Conservation (phyloP, 2,329 filamentous ascomycete species). For the Fusarium ambrosium region DNA sequence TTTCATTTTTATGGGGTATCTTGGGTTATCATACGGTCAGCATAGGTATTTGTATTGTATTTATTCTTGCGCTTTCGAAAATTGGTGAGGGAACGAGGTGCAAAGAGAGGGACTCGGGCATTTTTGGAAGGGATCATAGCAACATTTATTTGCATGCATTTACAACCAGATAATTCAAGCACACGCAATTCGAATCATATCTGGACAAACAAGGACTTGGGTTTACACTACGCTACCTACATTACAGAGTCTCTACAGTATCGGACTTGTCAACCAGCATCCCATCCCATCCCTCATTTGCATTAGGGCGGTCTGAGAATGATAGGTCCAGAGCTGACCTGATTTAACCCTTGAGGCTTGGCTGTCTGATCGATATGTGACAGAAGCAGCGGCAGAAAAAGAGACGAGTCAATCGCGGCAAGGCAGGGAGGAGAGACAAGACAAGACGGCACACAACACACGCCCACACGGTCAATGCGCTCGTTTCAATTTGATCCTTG, state of each 20-base stretch:
- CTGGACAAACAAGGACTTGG: neutral
- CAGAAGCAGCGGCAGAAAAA: neutral
- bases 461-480: slow-evolving; percentile 4
- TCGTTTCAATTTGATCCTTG: slow-evolving; percentile 10
- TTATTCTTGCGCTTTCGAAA: slow-evolving; percentile 7
- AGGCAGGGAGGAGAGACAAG: slow-evolving; percentile 1
- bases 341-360: neutral
- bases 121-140: slow-evolving; percentile 4
- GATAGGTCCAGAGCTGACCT: neutral
- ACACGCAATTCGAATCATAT: neutral
- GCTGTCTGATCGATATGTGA: slow-evolving; percentile 30
- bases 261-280: neutral
- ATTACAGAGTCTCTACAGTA: neutral
- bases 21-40: slow-evolving; percentile 30
- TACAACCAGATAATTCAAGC: slow-evolving; percentile 12
- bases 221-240: neutral
- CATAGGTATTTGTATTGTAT: slow-evolving; percentile 16
- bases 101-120: slow-evolving; percentile 2
- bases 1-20: slow-evolving; percentile 12
- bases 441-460: slow-evolving; percentile 11
- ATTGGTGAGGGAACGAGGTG: slow-evolving; percentile 2
- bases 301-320: neutral
- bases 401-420: slow-evolving; percentile 7
- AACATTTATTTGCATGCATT: slow-evolving; percentile 5
- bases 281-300: neutral